Conservation (phyloP, 1,139 yeast genomes). For the Saccharomyces hybrid region DNA sequence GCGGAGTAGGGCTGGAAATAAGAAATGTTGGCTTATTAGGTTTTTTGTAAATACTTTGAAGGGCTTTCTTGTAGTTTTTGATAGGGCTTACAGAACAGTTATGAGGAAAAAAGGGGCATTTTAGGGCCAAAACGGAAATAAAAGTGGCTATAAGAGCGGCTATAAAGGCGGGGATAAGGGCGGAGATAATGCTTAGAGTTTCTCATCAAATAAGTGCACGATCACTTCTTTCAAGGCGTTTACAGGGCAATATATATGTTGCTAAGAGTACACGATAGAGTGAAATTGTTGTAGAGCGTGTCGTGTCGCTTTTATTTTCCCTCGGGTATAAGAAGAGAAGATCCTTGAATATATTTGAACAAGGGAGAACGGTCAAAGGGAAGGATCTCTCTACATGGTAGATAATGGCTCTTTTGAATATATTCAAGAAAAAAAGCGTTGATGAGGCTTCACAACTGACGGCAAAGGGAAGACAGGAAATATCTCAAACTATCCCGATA, state of each 20-base stretch:
- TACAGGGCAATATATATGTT: neutral
- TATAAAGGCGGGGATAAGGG: neutral
- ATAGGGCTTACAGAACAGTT: no score
- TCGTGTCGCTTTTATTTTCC: neutral
- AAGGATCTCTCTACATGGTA: neutral
- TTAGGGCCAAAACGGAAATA: neutral
- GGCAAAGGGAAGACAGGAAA: constrained; percentile 3
- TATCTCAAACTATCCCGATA: constrained; percentile 7
- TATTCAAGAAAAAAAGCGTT: neutral
- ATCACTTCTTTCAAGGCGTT: no score
- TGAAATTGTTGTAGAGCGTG: neutral
- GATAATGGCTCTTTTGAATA: neutral
- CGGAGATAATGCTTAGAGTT: neutral
- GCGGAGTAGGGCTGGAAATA: neutral
- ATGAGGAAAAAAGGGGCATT: no score
- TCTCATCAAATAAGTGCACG: neutral
- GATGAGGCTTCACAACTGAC: neutral
- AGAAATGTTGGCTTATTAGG: neutral
- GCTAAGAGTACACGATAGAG: neutral
- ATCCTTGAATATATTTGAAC: neutral
- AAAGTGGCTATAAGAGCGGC: neutral
- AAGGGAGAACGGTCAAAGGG: neutral
- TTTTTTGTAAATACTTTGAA: neutral
- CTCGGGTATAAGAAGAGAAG: neutral
- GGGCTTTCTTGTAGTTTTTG: neutral